Percentiles rank a stretch among this genome's conserved stretches.
Evolutionary conservation across 306 rosid genomes (phyloP).

Genomic region (Lagenaria siceraria): DNA sequence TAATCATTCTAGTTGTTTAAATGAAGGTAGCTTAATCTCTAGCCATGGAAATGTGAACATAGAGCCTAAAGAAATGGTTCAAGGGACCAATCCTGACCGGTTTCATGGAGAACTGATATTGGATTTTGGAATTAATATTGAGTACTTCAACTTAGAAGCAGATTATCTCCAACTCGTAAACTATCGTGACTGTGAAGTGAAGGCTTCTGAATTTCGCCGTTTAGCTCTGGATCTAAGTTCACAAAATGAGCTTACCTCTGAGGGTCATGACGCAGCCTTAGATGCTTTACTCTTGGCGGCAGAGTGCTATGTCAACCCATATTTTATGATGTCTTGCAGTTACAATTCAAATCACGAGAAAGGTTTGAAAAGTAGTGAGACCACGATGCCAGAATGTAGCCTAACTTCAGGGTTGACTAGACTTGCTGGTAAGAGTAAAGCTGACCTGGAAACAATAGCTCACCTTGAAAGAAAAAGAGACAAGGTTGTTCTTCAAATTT

Average conservation of each 20-base stretch:
- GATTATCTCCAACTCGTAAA: slow-evolving; percentile 77
- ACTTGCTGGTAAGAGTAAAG: slow-evolving; percentile 36
- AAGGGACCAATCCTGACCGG: slow-evolving; percentile 22
- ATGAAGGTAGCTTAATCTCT: slow-evolving; percentile 32
- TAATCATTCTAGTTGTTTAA: slow-evolving; percentile 28
- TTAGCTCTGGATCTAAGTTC: slow-evolving; percentile 78
- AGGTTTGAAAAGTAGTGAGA: slow-evolving; percentile 21
- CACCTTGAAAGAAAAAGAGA: slow-evolving; percentile 67
- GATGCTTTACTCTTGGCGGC: slow-evolving; percentile 91
- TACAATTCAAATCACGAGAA: slow-evolving; percentile 31
- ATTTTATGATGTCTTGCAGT: slow-evolving; percentile 54
- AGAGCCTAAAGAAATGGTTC: slow-evolving; percentile 35
- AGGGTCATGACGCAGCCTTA: slow-evolving; percentile 86
- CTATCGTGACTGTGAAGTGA: slow-evolving; percentile 53
- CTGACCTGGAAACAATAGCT: slow-evolving; percentile 45
- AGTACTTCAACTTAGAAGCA: slow-evolving; percentile 59
- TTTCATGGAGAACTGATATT: slow-evolving; percentile 30
- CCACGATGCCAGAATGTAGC: slow-evolving; percentile 18
- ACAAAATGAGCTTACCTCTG: slow-evolving; percentile 45
- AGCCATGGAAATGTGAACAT: slow-evolving; percentile 24
- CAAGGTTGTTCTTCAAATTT: slow-evolving; percentile 55
- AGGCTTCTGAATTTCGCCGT: slow-evolving; percentile 76
- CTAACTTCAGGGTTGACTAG: slow-evolving; percentile 24
- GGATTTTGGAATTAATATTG: slow-evolving; percentile 46
- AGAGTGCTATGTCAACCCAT: slow-evolving; percentile 89